A percentile compares a stretch with the other conserved stretches of the same genome.
phyloP scores from a whole-genome alignment of 345 rosid genomes.

The Triadica sebifera region DNA sequence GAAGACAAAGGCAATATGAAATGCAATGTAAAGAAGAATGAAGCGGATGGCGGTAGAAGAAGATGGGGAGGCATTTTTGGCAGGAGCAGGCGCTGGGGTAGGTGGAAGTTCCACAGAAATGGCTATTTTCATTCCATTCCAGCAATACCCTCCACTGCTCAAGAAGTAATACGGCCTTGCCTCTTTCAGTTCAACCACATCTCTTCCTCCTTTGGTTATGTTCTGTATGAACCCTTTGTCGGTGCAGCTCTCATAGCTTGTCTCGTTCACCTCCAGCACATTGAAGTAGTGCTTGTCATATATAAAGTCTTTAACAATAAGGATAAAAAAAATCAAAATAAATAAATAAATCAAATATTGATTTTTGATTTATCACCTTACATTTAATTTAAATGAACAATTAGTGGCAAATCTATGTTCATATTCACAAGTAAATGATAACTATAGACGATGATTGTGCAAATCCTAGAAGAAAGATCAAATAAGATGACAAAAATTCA shows the following conservation, averaged over 20 bases:
- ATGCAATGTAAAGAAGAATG: background rate
- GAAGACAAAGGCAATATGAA: background rate
- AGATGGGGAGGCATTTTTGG: constrained; percentile 7
- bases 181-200: constrained; percentile 50
- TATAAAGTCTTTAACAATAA: constrained; percentile 19
- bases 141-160: constrained; percentile 56
- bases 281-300: constrained; percentile 36
- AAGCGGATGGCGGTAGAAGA: background rate
- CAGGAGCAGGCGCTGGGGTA: constrained; percentile 18
- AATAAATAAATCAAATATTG: no score
- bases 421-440: no score
- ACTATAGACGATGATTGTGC: no score
- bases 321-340: no score
- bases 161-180: constrained; percentile 59
- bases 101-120: constrained; percentile 22
- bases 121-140: constrained; percentile 52
- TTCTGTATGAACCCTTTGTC: constrained; percentile 44
- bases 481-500: no score
- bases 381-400: no score
- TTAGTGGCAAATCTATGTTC: no score
- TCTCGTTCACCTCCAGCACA: constrained; percentile 62
- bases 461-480: no score
- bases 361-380: no score
- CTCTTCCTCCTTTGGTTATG: constrained; percentile 60
- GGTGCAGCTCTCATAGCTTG: constrained; percentile 48